Base-by-base conservation (phyloP, 2,329 filamentous ascomycete genomes). In the Colletotrichum noveboracense region DNA sequence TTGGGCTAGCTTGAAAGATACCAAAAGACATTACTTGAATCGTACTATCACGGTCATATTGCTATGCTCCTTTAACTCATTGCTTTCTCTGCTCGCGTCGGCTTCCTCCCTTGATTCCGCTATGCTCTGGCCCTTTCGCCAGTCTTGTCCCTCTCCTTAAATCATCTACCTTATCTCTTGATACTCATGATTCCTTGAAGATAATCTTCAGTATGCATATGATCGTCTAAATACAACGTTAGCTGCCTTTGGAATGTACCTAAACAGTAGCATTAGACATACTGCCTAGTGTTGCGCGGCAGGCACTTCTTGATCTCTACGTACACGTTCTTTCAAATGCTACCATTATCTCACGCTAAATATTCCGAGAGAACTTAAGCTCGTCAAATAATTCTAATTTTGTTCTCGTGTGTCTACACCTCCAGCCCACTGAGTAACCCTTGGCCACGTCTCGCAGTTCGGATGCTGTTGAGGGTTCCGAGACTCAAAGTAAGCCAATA, bases 401-500 rank as follows among this genome's bases (percentile, higher is more conserved):
- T 43, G 8, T 36, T 36, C 34, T 36, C 1, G 13, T 36, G 34
- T 18, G 8, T 43, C 16, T 43, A n/a, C 16, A 18, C 8, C 36
- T 8, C 0, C 16, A 43, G 4, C 16, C 1, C 36, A 43, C 36
- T 1, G 5, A 43, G 8, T 6, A 10, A 10, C 5, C 16, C 36
- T 7, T 43, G 4, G 7, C 36, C 8, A 7, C 16, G 1, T 43
- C 36, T 18, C 8, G 36, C 36, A 36, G 13, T n/a, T 43, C 36
- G 16, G 16, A 43, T n/a, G 1, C 16, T 43, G 36, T 3, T 16
- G 7, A 43, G 0, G 1, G 1, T 43, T 18, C 1, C 0, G 0
- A 43, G 36, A 1, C 36, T 43, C 16, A 43, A 43, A 3, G 16
- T 4, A 43, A n/a, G 8, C 16, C 5, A 43, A 1, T 10, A 18